A percentile compares a stretch with the other conserved stretches of the same genome.
These are phyloP conservation scores for Huntiella bhutanensis DNA, from an alignment of 2,329 filamentous ascomycete species.

Conservation along the genomic window DNA sequence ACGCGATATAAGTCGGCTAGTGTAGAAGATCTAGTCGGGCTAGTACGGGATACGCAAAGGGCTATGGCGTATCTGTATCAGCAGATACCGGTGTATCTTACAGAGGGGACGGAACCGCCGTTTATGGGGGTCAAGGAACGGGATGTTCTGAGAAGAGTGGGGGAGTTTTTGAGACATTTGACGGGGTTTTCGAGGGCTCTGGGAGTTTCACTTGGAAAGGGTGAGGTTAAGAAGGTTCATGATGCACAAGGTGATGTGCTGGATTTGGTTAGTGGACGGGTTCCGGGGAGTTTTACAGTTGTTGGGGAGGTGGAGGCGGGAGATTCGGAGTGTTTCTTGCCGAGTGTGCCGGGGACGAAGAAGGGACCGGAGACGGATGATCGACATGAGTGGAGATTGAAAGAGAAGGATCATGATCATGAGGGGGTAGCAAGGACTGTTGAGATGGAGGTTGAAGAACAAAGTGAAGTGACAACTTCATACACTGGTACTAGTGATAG, in stretches of 20 bases:
- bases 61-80: neutral
- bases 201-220: neutral
- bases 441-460: neutral
- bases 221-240: neutral
- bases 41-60: neutral
- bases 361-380: neutral
- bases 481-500: neutral
- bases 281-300: slow-evolving; percentile 7
- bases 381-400: slow-evolving; percentile 7
- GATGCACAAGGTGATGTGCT: slow-evolving; percentile 6
- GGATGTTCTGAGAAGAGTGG: neutral
- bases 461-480: neutral
- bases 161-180: neutral
- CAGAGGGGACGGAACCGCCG: neutral
- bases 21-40: neutral
- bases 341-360: neutral
- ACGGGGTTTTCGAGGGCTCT: neutral
- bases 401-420: neutral
- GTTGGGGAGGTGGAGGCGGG: neutral
- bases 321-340: slow-evolving; percentile 2
- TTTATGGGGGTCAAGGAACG: neutral
- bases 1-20: neutral
- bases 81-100: neutral
- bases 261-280: slow-evolving; percentile 4
- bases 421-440: neutral